phyloP scores from a whole-genome alignment of 2,329 filamentous ascomycete genomes.

The Cladosporium colombiae region DNA sequence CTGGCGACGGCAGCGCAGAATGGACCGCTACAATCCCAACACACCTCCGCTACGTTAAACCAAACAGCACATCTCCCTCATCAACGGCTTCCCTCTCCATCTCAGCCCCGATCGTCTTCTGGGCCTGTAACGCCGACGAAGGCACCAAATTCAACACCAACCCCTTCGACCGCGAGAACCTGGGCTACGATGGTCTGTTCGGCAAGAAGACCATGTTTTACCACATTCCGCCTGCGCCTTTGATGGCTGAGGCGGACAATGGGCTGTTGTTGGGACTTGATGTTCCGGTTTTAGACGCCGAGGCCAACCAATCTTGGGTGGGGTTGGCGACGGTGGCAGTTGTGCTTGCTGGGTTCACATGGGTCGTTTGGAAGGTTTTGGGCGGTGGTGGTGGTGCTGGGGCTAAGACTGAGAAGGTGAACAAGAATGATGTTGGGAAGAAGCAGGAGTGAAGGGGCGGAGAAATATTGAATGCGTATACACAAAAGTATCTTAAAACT shows the following conservation, averaged over 20 bases:
- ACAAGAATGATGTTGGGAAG: not conserved
- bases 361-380: conserved; percentile 46
- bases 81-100: conserved; percentile 53
- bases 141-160: conserved; percentile 70
- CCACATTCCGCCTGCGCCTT: conserved; percentile 54
- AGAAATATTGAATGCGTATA: not conserved
- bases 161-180: conserved; percentile 79
- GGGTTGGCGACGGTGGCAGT: conserved; percentile 46
- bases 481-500: not conserved
- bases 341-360: conserved; percentile 47
- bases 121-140: conserved; percentile 72
- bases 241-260: not conserved
- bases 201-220: conserved; percentile 77
- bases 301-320: conserved; percentile 39
- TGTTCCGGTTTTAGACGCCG: conserved; percentile 46
- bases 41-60: conserved; percentile 79
- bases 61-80: conserved; percentile 44
- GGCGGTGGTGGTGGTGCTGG: conserved; percentile 13
- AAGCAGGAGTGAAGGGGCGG: not conserved
- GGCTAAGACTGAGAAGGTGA: conserved; percentile 1
- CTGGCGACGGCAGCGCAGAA: not conserved
- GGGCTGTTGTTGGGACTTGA: conserved; percentile 36
- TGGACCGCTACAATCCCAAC: conserved; percentile 76
- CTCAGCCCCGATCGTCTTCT: conserved; percentile 84
- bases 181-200: conserved; percentile 87